phyloP scores from a whole-genome alignment of 306 rosid species.

The Acacia melanoxylon region DNA sequence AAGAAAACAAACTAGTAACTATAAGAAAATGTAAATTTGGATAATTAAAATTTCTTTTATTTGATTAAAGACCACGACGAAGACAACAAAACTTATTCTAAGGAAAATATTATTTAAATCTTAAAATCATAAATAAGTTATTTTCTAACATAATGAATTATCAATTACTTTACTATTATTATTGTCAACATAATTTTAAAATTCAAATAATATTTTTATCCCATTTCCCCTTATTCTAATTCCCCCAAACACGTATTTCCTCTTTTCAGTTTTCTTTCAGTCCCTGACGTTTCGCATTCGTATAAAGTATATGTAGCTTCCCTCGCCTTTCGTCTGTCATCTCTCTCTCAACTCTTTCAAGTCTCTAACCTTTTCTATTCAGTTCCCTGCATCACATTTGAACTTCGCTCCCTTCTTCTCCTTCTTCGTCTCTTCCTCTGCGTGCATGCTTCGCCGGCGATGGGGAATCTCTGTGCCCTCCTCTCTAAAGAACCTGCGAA shows the following conservation, averaged over 20 bases:
- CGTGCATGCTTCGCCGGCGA: slow-evolving; percentile 33
- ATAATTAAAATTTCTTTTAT: background rate
- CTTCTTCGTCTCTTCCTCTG: background rate
- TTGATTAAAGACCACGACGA: background rate
- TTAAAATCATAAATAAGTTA: too few species aligned
- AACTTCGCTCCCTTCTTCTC: background rate
- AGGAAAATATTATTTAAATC: too few species aligned
- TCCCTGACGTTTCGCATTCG: background rate
- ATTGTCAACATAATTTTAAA: too few species aligned
- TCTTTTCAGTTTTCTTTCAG: background rate
- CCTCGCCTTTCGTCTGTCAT: background rate
- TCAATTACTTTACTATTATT: too few species aligned
- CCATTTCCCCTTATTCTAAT: too few species aligned
- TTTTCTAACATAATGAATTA: too few species aligned
- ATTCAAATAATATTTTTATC: too few species aligned
- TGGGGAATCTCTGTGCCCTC: slow-evolving; percentile 70
- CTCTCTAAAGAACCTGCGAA: slow-evolving; percentile 42
- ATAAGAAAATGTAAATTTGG: too few species aligned
- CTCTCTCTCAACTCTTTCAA: background rate
- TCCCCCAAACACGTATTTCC: background rate
- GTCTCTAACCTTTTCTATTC: background rate
- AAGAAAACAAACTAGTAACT: too few species aligned
- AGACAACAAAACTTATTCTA: too few species aligned
- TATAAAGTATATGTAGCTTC: background rate
- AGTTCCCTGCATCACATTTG: background rate